Evolutionary conservation across 176 grass and related monocot genomes (phyloP), one percentile per base, ranked within the genome.

Genomic region (Juncus effusus): DNA sequence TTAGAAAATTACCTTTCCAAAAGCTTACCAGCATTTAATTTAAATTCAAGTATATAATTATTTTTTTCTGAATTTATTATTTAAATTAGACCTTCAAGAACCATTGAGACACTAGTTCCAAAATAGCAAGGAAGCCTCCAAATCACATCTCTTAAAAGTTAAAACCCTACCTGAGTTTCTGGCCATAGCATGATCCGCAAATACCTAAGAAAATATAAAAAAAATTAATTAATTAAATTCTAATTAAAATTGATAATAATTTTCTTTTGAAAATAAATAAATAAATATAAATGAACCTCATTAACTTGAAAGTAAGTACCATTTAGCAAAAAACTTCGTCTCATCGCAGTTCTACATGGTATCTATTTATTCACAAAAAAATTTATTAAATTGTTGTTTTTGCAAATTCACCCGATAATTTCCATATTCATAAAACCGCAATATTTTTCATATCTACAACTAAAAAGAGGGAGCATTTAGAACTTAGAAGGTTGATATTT

Each of bases 261-360:
- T 28, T 28, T 28, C n/a, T 28, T 28, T 28, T 28, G 19, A 28
- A 28, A 28, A 70, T 35, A 19, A 13, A 74, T 13, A 3, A 72
- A 49, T 70, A 60, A 60, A 68, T 65, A 38, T 28, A 7, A 40
- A 45, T 52, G 55, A 74, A 97, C 93, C 85, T 97, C 93, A 53
- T 97, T 97, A 76, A 97, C 87, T 81, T 97, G 93, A 80, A 97
- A 97, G 70, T 97, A 97, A 51, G 93, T 97, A 39, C 93, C 93
- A 51, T 97, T 97, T 57, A 97, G 93, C 38, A 87, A 87, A 78
- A 97, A 92, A 74, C 88, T 97, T 50, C 93, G 85, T 44, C 80
- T 83, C 82, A 89, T 92, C 70, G 93, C 93, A 75, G 93, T 97
- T 84, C 93, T 76, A 65, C 93, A 97, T 42, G 93, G 94, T 80